phyloP scores from a whole-genome alignment of 306 rosid species.

The Lathyrus sativus region DNA sequence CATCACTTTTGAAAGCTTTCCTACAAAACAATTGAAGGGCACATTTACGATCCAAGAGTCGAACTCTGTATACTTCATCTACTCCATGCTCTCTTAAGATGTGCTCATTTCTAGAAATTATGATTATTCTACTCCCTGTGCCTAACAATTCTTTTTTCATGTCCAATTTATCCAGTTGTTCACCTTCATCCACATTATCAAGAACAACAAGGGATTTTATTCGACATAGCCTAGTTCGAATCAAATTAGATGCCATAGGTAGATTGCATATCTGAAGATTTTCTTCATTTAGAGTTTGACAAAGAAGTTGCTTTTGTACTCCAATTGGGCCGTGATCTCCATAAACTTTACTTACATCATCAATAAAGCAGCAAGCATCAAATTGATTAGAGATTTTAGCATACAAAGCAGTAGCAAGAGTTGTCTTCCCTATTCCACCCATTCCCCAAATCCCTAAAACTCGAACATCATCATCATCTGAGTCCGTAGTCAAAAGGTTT shows the following conservation, averaged over 20 bases:
- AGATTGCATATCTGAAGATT: background rate
- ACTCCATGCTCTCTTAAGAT: conserved; percentile 12
- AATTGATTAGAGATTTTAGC: conserved; percentile 14
- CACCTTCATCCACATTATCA: conserved; percentile 22
- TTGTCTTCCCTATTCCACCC: conserved; percentile 9
- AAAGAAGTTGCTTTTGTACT: conserved; percentile 24
- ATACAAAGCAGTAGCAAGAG: conserved; percentile 15
- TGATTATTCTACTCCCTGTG: conserved; percentile 23
- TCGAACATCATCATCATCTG: conserved; percentile 16
- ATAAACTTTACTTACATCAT: conserved; percentile 12
- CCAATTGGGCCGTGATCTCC: background rate
- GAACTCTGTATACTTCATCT: conserved; percentile 7
- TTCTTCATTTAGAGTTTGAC: conserved; percentile 20
- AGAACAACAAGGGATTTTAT: conserved; percentile 8
- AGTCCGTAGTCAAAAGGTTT: background rate
- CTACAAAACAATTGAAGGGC: conserved; percentile 24
- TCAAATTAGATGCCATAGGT: background rate
- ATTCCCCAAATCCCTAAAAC: conserved; percentile 21
- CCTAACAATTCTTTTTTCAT: conserved; percentile 4
- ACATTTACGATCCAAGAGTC: background rate
- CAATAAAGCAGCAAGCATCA: background rate
- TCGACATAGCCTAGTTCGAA: background rate
- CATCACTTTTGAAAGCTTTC: conserved; percentile 33
- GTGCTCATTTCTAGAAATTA: conserved; percentile 28
- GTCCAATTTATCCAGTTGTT: conserved; percentile 13